Conservation (phyloP, 306 rosid species). For the Geum urbanum region DNA sequence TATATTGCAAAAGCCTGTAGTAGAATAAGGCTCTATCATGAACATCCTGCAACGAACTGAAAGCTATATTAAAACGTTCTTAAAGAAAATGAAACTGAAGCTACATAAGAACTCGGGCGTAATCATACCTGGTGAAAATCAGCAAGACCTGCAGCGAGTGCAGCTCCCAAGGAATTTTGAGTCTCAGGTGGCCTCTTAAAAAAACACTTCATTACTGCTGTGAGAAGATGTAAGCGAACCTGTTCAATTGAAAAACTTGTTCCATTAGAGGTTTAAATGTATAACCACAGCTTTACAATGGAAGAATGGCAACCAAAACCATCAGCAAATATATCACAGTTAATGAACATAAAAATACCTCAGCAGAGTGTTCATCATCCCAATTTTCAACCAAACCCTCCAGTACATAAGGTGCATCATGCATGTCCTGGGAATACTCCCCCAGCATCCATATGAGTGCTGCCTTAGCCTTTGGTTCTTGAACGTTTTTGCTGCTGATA, state of each 20-base stretch:
- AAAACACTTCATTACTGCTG: conserved; percentile 98
- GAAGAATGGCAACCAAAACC: not conserved
- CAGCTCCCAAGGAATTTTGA: conserved; percentile 88
- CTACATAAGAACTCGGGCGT: not conserved
- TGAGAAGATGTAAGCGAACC: conserved; percentile 97
- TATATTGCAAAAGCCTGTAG: conserved; percentile 87
- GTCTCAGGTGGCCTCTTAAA: conserved; percentile 98
- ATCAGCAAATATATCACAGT: not conserved
- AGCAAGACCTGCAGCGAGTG: conserved; percentile 88
- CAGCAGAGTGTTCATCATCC: conserved; percentile 95
- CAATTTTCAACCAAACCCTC: conserved; percentile 86
- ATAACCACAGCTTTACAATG: not conserved
- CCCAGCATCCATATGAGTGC: conserved; percentile 99
- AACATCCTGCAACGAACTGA: conserved; percentile 80
- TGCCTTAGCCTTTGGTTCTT: conserved; percentile 98
- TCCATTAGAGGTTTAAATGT: not conserved
- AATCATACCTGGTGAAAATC: conserved; percentile 82
- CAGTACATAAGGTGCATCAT: conserved; percentile 87
- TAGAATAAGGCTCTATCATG: conserved; percentile 94
- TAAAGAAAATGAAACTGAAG: conserved; percentile 13
- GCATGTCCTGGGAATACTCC: conserved; percentile 96
- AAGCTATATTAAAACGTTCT: conserved; percentile 30
- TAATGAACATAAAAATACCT: conserved; percentile 38
- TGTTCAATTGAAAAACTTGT: conserved; percentile 26
- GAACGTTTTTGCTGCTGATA: conserved; percentile 95